Evolutionary conservation across 2,329 filamentous ascomycete genomes (phyloP), one percentile per base, ranked within the genome.

Genomic region (Metarhizium album): DNA sequence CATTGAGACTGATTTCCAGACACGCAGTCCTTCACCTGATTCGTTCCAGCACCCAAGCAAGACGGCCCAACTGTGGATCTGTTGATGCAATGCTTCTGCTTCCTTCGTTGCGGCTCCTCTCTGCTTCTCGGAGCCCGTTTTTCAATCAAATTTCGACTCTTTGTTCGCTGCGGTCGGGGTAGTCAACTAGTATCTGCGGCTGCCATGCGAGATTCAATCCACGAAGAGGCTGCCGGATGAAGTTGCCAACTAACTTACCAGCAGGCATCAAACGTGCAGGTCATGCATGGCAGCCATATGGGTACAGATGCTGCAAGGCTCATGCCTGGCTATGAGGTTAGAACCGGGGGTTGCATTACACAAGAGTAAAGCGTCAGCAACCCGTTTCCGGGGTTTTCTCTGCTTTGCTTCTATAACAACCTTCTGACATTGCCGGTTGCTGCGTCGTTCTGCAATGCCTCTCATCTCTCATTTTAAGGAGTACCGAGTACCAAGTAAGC

Each of bases 1-100:
- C n/a, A 42, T 22, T 42, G 38, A 42, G 38, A 42, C 38, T 42
- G 24, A 43, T 24, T 43, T 43, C 14, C 46, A 35, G 47, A 33
- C 29, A 24, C 27, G 16, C 29, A 31, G 37, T 38, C 22, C 18
- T n/a, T 24, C 23, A 14, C 4, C 20, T 38, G 33, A 42, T 40
- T 40, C 40, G 43, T 43, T 42, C 35, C 23, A 8, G 8, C 16
- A 9, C 24, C 37, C 22, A 42, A 46, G 46, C 52, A 53, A 20
- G 29, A 47, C 42, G 43, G 49, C 52, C 49, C 46, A 50, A 51
- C 42, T 53, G 52, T 53, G 52, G 52, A 53, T 51, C 52, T 18
- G 29, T 23, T 27, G 14, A 47, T 29, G 49, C 45, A 51, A 20
- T 20, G 40, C 47, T n/a, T 42, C 5, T 14, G 23, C 9, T 31